A percentile compares a stretch with the other conserved stretches of the same genome.
phyloP scores from a whole-genome alignment of 2,329 filamentous ascomycete species.

The Chrysoporthe deuterocubensis region DNA sequence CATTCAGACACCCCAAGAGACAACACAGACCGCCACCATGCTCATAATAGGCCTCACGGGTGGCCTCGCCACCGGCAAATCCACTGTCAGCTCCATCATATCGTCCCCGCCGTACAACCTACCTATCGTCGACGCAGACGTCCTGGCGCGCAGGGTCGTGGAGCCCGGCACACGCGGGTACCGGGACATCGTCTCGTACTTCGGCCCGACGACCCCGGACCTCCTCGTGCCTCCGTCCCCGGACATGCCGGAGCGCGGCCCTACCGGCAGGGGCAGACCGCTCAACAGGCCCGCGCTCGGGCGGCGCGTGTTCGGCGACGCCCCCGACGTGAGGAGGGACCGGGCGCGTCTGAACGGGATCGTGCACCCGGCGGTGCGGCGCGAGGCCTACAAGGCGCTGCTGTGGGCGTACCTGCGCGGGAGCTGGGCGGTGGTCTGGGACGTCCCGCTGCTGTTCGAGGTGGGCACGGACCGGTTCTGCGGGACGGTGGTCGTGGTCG shows the following conservation, averaged over 20 bases:
- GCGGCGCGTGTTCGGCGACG: conserved; percentile 81
- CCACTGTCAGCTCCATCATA: conserved; percentile 87
- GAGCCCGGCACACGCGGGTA: conserved; percentile 89
- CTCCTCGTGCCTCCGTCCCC: conserved; percentile 68
- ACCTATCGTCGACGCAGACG: conserved; percentile 91
- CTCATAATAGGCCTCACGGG: conserved; percentile 94
- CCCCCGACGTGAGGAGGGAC: conserved; percentile 70
- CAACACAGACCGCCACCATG: conserved; percentile 57
- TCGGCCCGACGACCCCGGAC: conserved; percentile 81
- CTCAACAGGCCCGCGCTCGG: conserved; percentile 88
- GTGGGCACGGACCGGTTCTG: conserved; percentile 83
- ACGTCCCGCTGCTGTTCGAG: conserved; percentile 92
- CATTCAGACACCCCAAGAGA: background rate
- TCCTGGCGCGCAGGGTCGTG: conserved; percentile 90
- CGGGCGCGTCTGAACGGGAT: conserved; percentile 82
- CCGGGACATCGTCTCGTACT: conserved; percentile 78
- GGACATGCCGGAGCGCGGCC: conserved; percentile 57
- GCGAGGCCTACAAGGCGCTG: conserved; percentile 78
- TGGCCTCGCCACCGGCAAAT: conserved; percentile 97
- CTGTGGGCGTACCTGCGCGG: conserved; percentile 75
- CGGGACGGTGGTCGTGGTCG: conserved; percentile 84
- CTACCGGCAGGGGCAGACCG: conserved; percentile 67
- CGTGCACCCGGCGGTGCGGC: conserved; percentile 87
- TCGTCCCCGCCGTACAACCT: conserved; percentile 79
- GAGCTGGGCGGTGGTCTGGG: conserved; percentile 86